Percentiles rank a stretch among this genome's conserved stretches.
These are phyloP conservation scores for Pogostemon cablin DNA, from an alignment of 257 asterid genomes.

Conservation along the genomic window DNA sequence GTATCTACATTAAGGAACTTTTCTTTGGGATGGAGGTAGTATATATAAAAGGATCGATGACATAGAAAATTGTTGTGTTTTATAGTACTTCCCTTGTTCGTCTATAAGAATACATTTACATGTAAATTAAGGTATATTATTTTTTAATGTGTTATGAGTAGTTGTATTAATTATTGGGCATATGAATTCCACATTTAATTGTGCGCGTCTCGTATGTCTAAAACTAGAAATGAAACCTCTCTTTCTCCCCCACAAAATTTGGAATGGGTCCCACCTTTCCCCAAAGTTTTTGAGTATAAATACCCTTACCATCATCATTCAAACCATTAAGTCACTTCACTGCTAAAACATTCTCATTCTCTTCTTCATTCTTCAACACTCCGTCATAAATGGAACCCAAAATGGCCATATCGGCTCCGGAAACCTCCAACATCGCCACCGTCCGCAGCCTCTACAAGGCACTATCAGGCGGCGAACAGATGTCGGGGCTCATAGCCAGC, in stretches of 20 bases:
- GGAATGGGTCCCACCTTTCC: slow-evolving; percentile 17
- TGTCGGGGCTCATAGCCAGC: slow-evolving; percentile 42
- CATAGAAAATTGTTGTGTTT: too few relatives aligned
- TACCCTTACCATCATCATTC: slow-evolving; percentile 19
- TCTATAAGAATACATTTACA: too few relatives aligned
- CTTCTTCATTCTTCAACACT: background rate
- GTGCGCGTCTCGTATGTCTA: too few relatives aligned
- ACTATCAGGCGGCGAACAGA: slow-evolving; percentile 41
- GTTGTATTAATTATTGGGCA: too few relatives aligned
- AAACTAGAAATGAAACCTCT: too few relatives aligned
- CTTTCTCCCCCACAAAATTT: background rate
- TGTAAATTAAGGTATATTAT: too few relatives aligned
- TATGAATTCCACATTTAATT: too few relatives aligned
- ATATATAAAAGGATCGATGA: too few relatives aligned
- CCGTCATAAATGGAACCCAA: slow-evolving; percentile 35
- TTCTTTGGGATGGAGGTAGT: too few relatives aligned
- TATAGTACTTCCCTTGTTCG: too few relatives aligned
- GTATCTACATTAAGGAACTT: too few relatives aligned
- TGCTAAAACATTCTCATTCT: slow-evolving; percentile 4
- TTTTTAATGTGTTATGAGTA: too few relatives aligned
- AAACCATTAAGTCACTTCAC: slow-evolving; percentile 8
- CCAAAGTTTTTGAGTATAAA: slow-evolving; percentile 31
- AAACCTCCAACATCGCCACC: slow-evolving; percentile 43
- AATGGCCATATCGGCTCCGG: slow-evolving; percentile 12
- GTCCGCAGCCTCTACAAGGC: slow-evolving; percentile 65